Evolutionary conservation across 495 filamentous ascomycete species (phyloP).

Genomic region (Penicillium cataractarum): DNA sequence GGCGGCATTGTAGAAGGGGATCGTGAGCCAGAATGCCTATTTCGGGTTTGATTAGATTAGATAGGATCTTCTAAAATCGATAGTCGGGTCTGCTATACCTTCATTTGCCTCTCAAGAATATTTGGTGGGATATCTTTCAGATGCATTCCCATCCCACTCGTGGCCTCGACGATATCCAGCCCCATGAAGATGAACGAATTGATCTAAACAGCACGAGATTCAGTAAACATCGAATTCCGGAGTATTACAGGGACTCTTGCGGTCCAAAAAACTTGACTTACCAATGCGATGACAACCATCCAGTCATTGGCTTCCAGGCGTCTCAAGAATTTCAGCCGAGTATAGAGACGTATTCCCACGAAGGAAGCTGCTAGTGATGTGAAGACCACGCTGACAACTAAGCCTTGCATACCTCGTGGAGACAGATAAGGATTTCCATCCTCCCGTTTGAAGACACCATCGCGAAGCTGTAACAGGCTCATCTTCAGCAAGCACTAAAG

Average conservation of each 20-base stretch:
- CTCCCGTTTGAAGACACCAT: conserved; percentile 23
- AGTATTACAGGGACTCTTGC: too few species aligned
- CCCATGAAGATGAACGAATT: conserved; percentile 48
- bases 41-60: not conserved
- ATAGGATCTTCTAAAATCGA: not conserved
- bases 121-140: conserved; percentile 36
- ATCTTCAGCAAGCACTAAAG: conserved; percentile 15
- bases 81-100: conserved; percentile 25
- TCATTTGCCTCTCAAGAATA: conserved; percentile 43
- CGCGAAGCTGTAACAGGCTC: conserved; percentile 17
- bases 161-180: conserved; percentile 42
- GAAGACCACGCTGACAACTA: conserved; percentile 43
- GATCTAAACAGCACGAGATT: conserved; percentile 20
- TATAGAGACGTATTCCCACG: conserved; percentile 43
- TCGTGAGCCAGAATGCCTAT: conserved; percentile 49
- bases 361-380: conserved; percentile 40
- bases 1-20: conserved; percentile 52
- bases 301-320: conserved; percentile 48
- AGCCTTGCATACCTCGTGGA: conserved; percentile 30
- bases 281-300: conserved; percentile 47
- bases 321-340: conserved; percentile 38
- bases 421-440: conserved; percentile 27
- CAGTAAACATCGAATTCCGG: too few species aligned
- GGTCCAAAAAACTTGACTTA: conserved; percentile 16
- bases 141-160: conserved; percentile 49